Evolutionary conservation across 2,329 filamentous ascomycete species (phyloP).

Genomic region (Aspergillus sp.): DNA sequence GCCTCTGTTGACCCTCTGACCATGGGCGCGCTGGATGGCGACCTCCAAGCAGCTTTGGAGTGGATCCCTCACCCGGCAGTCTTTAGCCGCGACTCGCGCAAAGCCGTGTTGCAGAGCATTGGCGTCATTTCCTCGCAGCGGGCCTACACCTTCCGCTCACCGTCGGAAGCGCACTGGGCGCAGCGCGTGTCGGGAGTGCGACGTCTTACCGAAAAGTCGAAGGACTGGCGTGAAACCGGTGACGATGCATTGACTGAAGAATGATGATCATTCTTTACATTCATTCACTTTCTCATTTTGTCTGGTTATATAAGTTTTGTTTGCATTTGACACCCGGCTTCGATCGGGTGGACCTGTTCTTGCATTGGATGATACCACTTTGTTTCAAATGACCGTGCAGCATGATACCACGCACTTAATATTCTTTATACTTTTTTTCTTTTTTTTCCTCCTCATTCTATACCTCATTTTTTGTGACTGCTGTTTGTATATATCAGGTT

Average conservation of each 20-base stretch:
- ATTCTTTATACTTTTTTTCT: conserved; percentile 8
- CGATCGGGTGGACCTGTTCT: conserved; percentile 2
- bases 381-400: conserved; percentile 28
- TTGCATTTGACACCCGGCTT: conserved; percentile 1
- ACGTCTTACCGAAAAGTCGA: conserved; percentile 70
- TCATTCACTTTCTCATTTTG: conserved; percentile 5
- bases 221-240: conserved; percentile 84
- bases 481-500: conserved; percentile 4
- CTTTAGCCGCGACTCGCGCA: conserved; percentile 87
- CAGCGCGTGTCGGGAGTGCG: conserved; percentile 73
- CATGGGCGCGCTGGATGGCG: conserved; percentile 79
- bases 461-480: too few relatives aligned
- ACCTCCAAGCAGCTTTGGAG: conserved; percentile 83
- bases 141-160: conserved; percentile 85
- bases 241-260: conserved; percentile 62
- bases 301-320: conserved; percentile 8
- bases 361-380: conserved; percentile 34
- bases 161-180: conserved; percentile 85
- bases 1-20: conserved; percentile 80
- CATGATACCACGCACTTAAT: conserved; percentile 26
- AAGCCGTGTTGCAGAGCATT: conserved; percentile 92
- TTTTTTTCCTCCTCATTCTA: too few relatives aligned
- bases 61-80: conserved; percentile 98
- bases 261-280: conserved; percentile 13
- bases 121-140: conserved; percentile 93